phyloP scores from a whole-genome alignment of 2,329 filamentous ascomycete genomes.

The Aspergillus brasiliensis region DNA sequence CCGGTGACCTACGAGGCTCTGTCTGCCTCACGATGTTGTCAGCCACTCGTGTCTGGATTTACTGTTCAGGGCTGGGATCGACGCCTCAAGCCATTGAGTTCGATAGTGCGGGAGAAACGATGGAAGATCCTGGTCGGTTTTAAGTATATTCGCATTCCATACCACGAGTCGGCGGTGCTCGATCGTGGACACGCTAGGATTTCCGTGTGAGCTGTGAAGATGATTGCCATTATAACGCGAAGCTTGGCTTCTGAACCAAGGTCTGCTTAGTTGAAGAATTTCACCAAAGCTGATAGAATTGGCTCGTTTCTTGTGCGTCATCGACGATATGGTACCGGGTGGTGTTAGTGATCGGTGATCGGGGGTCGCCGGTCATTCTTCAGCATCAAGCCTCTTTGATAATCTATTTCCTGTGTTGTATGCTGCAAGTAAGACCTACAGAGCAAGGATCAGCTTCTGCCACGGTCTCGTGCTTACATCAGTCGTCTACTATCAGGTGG shows the following conservation, averaged over 20 bases:
- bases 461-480: too few relatives aligned
- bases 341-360: too few relatives aligned
- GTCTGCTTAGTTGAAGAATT: neutral
- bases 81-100: neutral
- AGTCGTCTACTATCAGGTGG: too few relatives aligned
- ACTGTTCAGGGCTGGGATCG: neutral
- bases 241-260: neutral
- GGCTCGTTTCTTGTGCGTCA: neutral
- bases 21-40: neutral
- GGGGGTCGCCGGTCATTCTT: too few relatives aligned
- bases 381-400: too few relatives aligned
- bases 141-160: neutral
- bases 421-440: too few relatives aligned
- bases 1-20: neutral
- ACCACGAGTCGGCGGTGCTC: neutral
- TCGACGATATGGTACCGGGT: too few relatives aligned
- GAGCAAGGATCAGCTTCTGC: too few relatives aligned
- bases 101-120: neutral
- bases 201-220: neutral
- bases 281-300: neutral
- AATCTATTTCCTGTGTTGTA: too few relatives aligned
- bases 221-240: neutral
- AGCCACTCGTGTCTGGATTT: neutral
- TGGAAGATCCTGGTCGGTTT: neutral
- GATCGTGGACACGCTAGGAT: neutral